Conservation (phyloP, 495 filamentous ascomycete genomes). For the Penicillium odoratum region DNA sequence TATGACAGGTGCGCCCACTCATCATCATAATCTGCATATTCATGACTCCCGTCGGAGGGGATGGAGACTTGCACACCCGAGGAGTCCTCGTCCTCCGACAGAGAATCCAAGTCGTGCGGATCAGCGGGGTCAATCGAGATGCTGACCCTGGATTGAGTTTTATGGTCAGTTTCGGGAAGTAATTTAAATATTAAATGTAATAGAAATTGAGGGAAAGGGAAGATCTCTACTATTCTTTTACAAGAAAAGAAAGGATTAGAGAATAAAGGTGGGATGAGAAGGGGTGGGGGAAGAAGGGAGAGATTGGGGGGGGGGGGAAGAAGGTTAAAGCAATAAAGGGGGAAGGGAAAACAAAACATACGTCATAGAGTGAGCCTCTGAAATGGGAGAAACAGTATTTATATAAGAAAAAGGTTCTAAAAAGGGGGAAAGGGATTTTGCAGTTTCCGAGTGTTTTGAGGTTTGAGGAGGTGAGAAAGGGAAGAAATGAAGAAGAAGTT, state of each 20-base stretch:
- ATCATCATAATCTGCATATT: constrained; percentile 50
- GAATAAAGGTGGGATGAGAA: background rate
- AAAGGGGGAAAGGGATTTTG: background rate
- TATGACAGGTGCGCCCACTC: constrained; percentile 53
- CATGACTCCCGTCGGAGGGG: constrained; percentile 51
- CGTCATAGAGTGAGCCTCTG: constrained; percentile 31
- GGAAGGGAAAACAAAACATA: constrained; percentile 21
- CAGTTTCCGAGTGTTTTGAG: background rate
- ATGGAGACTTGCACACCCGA: constrained; percentile 53
- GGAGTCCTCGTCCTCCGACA: constrained; percentile 55
- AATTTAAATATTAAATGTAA: background rate
- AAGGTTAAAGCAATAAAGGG: background rate
- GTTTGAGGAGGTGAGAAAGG: background rate
- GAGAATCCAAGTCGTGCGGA: constrained; percentile 44
- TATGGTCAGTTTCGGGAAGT: background rate
- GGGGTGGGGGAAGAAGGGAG: constrained; percentile 21
- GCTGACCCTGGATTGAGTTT: constrained; percentile 40
- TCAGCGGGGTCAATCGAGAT: constrained; percentile 48
- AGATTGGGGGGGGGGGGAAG: constrained; percentile 27
- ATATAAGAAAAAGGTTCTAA: background rate
- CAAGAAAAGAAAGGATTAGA: too few species aligned
- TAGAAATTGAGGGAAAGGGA: background rate
- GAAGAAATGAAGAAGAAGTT: constrained; percentile 1
- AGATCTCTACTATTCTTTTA: too few species aligned
- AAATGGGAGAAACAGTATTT: background rate